A percentile compares a stretch with the other conserved stretches of the same genome.
Conservation (phyloP, 495 filamentous ascomycete species). For the Articulospora tetracladia region DNA sequence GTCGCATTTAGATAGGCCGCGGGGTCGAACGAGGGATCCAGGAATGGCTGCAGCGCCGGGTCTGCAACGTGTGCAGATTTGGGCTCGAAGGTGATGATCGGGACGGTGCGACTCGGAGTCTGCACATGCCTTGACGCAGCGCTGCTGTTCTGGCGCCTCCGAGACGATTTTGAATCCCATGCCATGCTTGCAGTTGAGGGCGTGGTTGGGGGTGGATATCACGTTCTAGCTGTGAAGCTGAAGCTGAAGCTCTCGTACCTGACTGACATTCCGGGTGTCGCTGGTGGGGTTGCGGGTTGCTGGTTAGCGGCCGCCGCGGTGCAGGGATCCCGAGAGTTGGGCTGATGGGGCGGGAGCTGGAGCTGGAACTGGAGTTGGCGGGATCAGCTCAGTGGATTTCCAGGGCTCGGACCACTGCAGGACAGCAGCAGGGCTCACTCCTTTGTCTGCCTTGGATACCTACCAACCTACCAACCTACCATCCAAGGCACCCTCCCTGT, state of each 20-base stretch:
- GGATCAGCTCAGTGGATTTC: no score
- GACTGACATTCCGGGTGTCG: not conserved
- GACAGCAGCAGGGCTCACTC: no score
- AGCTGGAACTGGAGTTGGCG: no score
- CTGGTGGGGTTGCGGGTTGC: no score
- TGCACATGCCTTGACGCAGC: constrained; percentile 2
- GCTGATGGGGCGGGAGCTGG: no score
- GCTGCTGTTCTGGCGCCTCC: constrained; percentile 36
- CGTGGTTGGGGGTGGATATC: not conserved
- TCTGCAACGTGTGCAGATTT: constrained; percentile 56
- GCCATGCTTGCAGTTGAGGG: constrained; percentile 25
- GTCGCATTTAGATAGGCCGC: constrained; percentile 76
- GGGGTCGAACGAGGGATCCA: constrained; percentile 70
- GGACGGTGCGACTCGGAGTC: not conserved
- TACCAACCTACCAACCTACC: no score
- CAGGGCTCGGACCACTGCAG: no score
- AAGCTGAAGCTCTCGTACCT: not conserved
- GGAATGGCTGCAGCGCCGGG: constrained; percentile 62
- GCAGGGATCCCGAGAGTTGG: no score
- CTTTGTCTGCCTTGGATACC: no score
- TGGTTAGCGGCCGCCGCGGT: no score
- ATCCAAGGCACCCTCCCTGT: no score
- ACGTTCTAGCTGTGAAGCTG: not conserved
- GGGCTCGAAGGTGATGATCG: constrained; percentile 26
- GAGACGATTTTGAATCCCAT: constrained; percentile 33